Base-by-base conservation (phyloP, 345 rosid genomes). In the Gossypium mustelinum region DNA sequence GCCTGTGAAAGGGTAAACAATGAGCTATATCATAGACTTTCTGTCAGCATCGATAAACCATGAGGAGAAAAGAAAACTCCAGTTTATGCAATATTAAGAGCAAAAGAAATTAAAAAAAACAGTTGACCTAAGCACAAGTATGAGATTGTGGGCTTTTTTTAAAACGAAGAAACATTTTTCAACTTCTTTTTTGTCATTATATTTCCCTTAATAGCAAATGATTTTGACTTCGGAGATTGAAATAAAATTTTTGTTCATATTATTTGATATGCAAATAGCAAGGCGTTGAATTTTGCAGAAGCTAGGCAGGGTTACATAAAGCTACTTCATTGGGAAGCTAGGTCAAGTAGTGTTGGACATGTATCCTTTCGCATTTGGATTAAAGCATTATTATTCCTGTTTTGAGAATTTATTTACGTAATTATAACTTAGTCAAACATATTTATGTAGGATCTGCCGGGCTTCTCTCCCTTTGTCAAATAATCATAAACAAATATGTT, bases 1-100 rank as follows among this genome's bases (percentile, higher is more conserved):
- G 54, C 22, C 22, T 7, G 14, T 82, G 83, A 82, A 82, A 77
- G 81, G 88, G 74, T 79, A 80, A 72, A 34, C 39, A 68, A n/a
- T 22, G 41, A 57, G 20, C 4, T 51, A 70, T 65, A 74, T 77
- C 73, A 74, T 68, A 75, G 72, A 9, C 11, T 67, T 20, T 59
- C 45, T 68, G 69, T 54, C 81, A 39, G 59, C 63, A 52, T 80
- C 77, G 29, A 9, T 27, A 14, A 24, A 39, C 60, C 8, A 29
- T 16, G 52, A 54, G 75, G 68, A 73, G 41, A 51, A 25, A 45
- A 61, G 51, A 61, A 62, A 60, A 60, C 20, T 41, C 50, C 62
- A 45, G 57, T 58, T 71, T 51, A 17, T 39, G n/a, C 74, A 34
- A 34, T 4, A 55, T 74, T 58, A 45, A 45, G n/a, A 44, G 24